Percentiles rank a stretch among this genome's conserved stretches.
phyloP scores from a whole-genome alignment of 768 basidiomycete genomes.

The Solioccasus polychromus region DNA sequence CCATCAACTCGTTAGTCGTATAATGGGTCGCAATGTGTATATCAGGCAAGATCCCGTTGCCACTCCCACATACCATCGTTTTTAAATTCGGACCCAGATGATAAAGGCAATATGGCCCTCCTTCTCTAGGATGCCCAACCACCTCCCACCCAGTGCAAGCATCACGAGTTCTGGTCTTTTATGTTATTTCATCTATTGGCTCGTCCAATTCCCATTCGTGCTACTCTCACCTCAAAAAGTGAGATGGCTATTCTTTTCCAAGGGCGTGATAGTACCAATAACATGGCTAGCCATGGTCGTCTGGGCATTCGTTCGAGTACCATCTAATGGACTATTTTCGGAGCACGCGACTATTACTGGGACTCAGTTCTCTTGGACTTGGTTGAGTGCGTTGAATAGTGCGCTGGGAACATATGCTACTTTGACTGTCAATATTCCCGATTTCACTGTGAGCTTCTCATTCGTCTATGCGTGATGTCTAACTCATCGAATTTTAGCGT shows the following conservation, averaged over 20 bases:
- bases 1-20: slow-evolving; percentile 37
- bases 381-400: slow-evolving; percentile 75
- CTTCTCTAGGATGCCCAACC: slow-evolving; percentile 60
- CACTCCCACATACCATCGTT: background rate
- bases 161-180: slow-evolving; percentile 71
- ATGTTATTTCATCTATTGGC: slow-evolving; percentile 77
- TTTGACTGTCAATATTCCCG: slow-evolving; percentile 77
- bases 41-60: slow-evolving; percentile 43
- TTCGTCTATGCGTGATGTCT: background rate
- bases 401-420: slow-evolving; percentile 74
- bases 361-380: slow-evolving; percentile 63
- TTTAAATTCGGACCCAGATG: slow-evolving; percentile 39
- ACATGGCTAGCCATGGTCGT: slow-evolving; percentile 71
- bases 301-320: slow-evolving; percentile 72
- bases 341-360: slow-evolving; percentile 54
- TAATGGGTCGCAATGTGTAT: slow-evolving; percentile 68
- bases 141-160: slow-evolving; percentile 49
- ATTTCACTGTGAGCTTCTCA: slow-evolving; percentile 56
- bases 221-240: slow-evolving; percentile 76
- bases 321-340: slow-evolving; percentile 55
- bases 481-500: slow-evolving; percentile 39
- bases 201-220: slow-evolving; percentile 73
- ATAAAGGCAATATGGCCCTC: slow-evolving; percentile 84
- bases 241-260: slow-evolving; percentile 72
- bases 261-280: slow-evolving; percentile 59